Percentiles rank a stretch among this genome's conserved stretches.
phyloP scores from a whole-genome alignment of 371 early-diverging fungal species.

The Mucor indicus region DNA sequence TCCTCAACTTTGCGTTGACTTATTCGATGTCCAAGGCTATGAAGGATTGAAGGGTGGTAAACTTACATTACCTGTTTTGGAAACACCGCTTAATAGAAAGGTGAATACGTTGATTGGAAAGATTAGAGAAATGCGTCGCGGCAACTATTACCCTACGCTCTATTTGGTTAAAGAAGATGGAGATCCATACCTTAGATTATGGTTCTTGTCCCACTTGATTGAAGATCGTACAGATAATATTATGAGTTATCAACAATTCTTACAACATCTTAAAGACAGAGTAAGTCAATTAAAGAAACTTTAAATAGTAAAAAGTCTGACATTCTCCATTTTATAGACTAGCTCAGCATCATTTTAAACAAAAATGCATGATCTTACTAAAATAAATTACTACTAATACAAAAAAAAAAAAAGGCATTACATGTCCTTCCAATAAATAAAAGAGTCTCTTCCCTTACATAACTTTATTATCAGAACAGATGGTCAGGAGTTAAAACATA shows the following conservation, averaged over 20 bases:
- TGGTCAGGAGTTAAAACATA: constrained; percentile 31
- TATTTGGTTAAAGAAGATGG: constrained; percentile 93
- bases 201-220: constrained; percentile 85
- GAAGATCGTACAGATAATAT: constrained; percentile 88
- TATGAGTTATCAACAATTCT: constrained; percentile 84
- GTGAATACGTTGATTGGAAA: constrained; percentile 58
- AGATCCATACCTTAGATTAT: constrained; percentile 77
- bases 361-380: no score
- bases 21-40: constrained; percentile 65
- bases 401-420: no score
- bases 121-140: constrained; percentile 56
- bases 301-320: neutral
- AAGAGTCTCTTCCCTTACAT: no score
- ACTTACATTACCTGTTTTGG: constrained; percentile 57
- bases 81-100: constrained; percentile 56
- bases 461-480: no score
- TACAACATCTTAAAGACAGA: constrained; percentile 62
- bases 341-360: constrained; percentile 24
- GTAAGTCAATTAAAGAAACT: constrained; percentile 19
- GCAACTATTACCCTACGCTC: constrained; percentile 59
- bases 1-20: constrained; percentile 69
- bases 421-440: no score
- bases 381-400: no score
- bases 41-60: constrained; percentile 63
- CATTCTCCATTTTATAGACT: constrained; percentile 1